Evolutionary conservation across 78 protist species (phyloP).

Genomic region (Dictyostelium intermedium): DNA sequence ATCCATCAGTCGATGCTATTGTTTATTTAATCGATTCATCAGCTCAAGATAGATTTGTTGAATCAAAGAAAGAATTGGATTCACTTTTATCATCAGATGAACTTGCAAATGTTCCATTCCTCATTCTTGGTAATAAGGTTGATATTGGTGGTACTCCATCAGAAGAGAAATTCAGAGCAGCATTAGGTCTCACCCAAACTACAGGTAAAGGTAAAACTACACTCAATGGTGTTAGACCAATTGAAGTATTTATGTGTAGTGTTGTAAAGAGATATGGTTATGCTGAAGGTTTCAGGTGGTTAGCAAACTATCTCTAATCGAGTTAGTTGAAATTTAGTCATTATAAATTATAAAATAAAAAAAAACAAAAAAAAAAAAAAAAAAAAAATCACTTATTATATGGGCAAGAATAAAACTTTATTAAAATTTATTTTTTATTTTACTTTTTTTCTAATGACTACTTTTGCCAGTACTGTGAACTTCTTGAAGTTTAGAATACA

Average conservation of each 20-base stretch:
- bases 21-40: constrained; percentile 97
- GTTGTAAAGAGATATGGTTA: constrained; percentile 95
- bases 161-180: constrained; percentile 92
- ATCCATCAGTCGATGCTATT: constrained; percentile 94
- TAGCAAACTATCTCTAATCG: constrained; percentile 12
- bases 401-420: no score
- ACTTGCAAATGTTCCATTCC: constrained; percentile 95
- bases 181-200: constrained; percentile 90
- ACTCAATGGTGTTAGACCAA: constrained; percentile 91
- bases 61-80: constrained; percentile 95
- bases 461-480: neutral
- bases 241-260: constrained; percentile 99
- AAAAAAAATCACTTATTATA: no score
- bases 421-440: no score
- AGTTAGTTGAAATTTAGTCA: constrained; percentile 27
- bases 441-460: neutral
- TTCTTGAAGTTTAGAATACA: neutral
- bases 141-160: constrained; percentile 93
- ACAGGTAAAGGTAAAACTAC: constrained; percentile 92
- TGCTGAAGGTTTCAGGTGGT: constrained; percentile 92
- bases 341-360: constrained; percentile 17
- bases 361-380: neutral
- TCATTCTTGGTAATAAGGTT: constrained; percentile 99
- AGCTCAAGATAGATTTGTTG: constrained; percentile 93
- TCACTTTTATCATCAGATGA: constrained; percentile 88